A percentile compares a stretch with the other conserved stretches of the same genome.
Conservation (phyloP, 2,329 filamentous ascomycete species). For the Trichoderma aggressivum region DNA sequence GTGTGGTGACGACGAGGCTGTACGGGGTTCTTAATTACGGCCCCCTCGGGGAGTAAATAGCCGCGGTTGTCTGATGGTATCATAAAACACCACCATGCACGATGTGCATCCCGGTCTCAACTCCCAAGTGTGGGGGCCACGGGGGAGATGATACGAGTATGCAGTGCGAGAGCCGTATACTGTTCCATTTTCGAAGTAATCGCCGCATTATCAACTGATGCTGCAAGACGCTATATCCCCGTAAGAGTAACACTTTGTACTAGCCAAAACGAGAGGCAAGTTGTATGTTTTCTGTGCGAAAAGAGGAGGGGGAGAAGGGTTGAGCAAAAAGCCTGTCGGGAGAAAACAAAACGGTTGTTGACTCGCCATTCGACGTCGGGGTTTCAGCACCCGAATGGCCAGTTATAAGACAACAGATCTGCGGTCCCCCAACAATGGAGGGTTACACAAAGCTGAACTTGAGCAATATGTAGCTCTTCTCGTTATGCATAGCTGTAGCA, state of each 20-base stretch:
- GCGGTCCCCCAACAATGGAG: not conserved
- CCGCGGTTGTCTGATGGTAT: not conserved
- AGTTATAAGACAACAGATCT: not conserved
- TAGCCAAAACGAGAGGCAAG: not conserved
- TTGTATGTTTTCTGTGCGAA: not conserved
- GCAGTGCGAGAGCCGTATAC: not conserved
- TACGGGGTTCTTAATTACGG: not conserved
- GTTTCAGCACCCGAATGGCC: not conserved
- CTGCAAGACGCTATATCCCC: not conserved
- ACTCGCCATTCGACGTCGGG: not conserved
- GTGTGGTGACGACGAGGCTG: not conserved
- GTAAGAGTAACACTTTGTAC: not conserved
- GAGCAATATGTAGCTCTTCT: not conserved
- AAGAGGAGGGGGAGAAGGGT: not conserved
- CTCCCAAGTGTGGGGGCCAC: not conserved
- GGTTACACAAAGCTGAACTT: slow-evolving; percentile 3
- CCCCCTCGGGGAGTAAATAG: slow-evolving; percentile 1
- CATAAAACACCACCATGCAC: not conserved
- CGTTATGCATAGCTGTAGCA: not conserved
- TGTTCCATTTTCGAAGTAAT: not conserved
- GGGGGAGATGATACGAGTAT: not conserved
- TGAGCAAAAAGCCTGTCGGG: not conserved
- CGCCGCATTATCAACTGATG: not conserved
- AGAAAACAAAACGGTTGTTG: not conserved
- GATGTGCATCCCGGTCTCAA: not conserved